A percentile compares a stretch with the other conserved stretches of the same genome.
Conservation (phyloP, 2,329 filamentous ascomycete genomes). For the Cladosporium austrohemisphaericum region DNA sequence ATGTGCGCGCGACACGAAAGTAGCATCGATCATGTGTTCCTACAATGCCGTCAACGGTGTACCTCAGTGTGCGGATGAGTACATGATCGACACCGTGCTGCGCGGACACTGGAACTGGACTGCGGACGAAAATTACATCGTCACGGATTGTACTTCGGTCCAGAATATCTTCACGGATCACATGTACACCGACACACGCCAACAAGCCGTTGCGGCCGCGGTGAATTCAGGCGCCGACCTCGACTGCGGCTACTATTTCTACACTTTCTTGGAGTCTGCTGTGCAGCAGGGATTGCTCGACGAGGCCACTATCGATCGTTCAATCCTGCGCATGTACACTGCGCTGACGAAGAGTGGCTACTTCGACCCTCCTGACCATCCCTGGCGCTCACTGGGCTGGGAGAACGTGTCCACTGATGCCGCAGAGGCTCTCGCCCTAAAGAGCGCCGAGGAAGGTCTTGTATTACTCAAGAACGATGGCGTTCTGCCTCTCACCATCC, state of each 20-base stretch:
- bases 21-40: conserved; percentile 9
- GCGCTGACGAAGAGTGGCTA: conserved; percentile 52
- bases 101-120: conserved; percentile 61
- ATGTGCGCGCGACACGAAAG: conserved; percentile 10
- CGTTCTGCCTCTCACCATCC: conserved; percentile 33
- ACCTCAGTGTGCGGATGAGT: conserved; percentile 57
- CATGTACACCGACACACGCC: conserved; percentile 35
- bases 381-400: conserved; percentile 51
- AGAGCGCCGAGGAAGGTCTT: conserved; percentile 45
- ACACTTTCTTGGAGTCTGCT: conserved; percentile 40
- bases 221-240: conserved; percentile 50
- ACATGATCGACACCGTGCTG: conserved; percentile 58
- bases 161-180: conserved; percentile 52
- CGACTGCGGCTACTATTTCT: conserved; percentile 39
- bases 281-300: conserved; percentile 35
- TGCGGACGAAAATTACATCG: conserved; percentile 52
- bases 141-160: conserved; percentile 60
- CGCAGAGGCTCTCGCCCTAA: conserved; percentile 51
- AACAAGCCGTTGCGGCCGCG: conserved; percentile 43
- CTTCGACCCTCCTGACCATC: conserved; percentile 46
- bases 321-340: conserved; percentile 48
- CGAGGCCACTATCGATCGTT: conserved; percentile 43
- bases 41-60: conserved; percentile 48
- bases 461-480: conserved; percentile 50
- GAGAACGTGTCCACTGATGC: conserved; percentile 50